Evolutionary conservation across 164 flowering plant species (phyloP).

Genomic region (Chimonanthus salicifolius): DNA sequence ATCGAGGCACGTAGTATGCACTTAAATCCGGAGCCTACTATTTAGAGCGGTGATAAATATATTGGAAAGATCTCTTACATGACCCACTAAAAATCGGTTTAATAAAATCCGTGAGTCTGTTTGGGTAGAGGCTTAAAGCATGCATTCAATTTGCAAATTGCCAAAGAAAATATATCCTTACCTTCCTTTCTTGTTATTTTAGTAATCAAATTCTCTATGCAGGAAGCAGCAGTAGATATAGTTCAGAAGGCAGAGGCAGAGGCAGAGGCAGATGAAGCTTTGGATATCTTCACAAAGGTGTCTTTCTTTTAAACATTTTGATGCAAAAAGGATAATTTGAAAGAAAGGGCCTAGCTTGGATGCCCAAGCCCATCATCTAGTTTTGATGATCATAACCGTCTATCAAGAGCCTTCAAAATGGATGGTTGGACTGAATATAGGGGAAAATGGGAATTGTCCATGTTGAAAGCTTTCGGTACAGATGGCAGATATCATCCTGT

Average conservation of each 20-base stretch:
- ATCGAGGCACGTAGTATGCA: no score
- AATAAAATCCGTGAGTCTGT: no score
- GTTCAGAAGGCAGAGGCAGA: constrained; percentile 22
- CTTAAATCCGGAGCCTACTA: no score
- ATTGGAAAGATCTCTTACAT: no score
- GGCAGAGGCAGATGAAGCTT: constrained; percentile 17
- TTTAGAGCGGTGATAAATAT: no score
- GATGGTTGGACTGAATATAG: neutral
- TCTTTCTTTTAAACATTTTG: neutral
- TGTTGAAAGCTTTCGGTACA: neutral
- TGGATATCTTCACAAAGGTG: constrained; percentile 28
- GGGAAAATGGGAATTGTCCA: neutral
- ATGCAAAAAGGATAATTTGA: neutral
- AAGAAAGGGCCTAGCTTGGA: neutral
- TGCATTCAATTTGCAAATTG: no score
- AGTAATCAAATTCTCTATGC: neutral
- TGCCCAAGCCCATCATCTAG: neutral
- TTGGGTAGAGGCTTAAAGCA: no score
- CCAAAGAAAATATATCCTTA: no score
- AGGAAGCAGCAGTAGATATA: constrained; percentile 43
- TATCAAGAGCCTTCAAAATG: neutral
- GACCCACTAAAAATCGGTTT: no score
- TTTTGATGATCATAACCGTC: neutral
- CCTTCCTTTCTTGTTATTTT: no score
- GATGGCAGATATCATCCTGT: no score